A percentile compares a stretch with the other conserved stretches of the same genome.
These are phyloP conservation scores for Fistulifera solaris DNA, from an alignment of 108 stramenopile genomes.

Conservation along the genomic window DNA sequence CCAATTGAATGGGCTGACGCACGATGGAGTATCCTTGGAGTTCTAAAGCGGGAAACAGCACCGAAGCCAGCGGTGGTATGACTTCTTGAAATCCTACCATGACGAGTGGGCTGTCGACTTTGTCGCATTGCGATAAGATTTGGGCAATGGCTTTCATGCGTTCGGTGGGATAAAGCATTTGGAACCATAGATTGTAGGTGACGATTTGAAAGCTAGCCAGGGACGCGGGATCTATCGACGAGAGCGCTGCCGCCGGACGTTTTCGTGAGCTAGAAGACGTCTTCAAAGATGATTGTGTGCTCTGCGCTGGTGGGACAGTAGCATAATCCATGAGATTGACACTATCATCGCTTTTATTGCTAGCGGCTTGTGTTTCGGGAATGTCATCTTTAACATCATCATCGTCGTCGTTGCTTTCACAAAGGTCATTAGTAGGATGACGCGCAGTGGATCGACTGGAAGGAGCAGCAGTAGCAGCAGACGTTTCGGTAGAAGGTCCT, in stretches of 20 bases:
- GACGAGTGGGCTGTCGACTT: slow-evolving; percentile 13
- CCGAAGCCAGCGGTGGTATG: slow-evolving; percentile 8
- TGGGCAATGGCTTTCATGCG: slow-evolving; percentile 44
- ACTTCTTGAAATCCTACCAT: slow-evolving; percentile 60
- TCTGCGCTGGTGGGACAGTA: background rate
- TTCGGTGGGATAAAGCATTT: slow-evolving; percentile 7
- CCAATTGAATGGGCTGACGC: slow-evolving; percentile 15
- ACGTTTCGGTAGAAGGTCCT: too few relatives aligned
- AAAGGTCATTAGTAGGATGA: background rate
- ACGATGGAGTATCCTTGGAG: slow-evolving; percentile 26
- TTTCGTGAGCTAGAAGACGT: too few relatives aligned
- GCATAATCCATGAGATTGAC: background rate
- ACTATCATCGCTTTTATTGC: background rate
- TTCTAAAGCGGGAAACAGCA: slow-evolving; percentile 27
- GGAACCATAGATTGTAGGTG: slow-evolving; percentile 55
- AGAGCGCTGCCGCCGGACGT: background rate
- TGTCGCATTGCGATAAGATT: background rate
- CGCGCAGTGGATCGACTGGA: background rate
- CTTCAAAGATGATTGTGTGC: too few relatives aligned
- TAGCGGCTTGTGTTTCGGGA: too few relatives aligned
- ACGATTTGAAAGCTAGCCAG: slow-evolving; percentile 17
- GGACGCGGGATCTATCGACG: background rate
- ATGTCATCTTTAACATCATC: too few relatives aligned
- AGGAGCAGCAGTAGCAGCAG: too few relatives aligned
- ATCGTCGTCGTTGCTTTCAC: background rate